Percentiles rank a stretch among this genome's conserved stretches.
Evolutionary conservation across 352 stramenopile species (phyloP).

Genomic region (Pythium myriotylum): DNA sequence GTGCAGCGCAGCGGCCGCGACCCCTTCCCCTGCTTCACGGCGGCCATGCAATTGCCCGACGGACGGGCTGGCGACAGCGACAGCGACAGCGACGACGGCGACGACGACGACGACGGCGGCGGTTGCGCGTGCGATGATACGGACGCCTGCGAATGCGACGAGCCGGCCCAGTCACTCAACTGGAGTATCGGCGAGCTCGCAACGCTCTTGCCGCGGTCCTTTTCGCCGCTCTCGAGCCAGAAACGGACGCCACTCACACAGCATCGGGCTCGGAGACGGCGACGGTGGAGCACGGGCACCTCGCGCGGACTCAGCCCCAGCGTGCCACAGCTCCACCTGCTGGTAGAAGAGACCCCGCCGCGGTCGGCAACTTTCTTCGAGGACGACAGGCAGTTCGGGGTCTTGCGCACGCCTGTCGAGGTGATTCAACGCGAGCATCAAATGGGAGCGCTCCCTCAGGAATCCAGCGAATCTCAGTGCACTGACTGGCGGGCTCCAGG

Average conservation of each 20-base stretch:
- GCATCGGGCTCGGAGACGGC: conserved; percentile 1
- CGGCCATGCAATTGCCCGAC: conserved; percentile 32
- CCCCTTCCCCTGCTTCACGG: conserved; percentile 54
- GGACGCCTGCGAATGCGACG: not conserved
- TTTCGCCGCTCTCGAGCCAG: conserved; percentile 54
- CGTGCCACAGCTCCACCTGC: not conserved
- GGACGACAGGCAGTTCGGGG: conserved; percentile 46
- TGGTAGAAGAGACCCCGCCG: conserved; percentile 12
- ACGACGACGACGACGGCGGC: not conserved
- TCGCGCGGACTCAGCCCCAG: not conserved
- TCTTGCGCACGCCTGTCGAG: conserved; percentile 44
- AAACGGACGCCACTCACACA: conserved; percentile 15
- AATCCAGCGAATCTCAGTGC: conserved; percentile 1
- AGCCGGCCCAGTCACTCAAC: conserved; percentile 21
- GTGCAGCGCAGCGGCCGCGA: conserved; percentile 35
- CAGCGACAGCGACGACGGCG: conserved; percentile 6
- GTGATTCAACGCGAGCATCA: conserved; percentile 26
- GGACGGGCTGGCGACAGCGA: conserved; percentile 9
- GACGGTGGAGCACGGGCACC: conserved; percentile 12
- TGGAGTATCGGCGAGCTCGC: conserved; percentile 77
- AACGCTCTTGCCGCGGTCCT: conserved; percentile 50
- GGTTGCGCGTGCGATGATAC: conserved; percentile 21
- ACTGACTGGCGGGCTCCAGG: conserved; percentile 1
- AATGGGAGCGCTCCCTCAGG: not conserved
- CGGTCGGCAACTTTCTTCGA: conserved; percentile 46